A percentile compares a stretch with the other conserved stretches of the same genome.
Conservation (phyloP, 1,284 basidiomycete species). For the Mycena sp. region DNA sequence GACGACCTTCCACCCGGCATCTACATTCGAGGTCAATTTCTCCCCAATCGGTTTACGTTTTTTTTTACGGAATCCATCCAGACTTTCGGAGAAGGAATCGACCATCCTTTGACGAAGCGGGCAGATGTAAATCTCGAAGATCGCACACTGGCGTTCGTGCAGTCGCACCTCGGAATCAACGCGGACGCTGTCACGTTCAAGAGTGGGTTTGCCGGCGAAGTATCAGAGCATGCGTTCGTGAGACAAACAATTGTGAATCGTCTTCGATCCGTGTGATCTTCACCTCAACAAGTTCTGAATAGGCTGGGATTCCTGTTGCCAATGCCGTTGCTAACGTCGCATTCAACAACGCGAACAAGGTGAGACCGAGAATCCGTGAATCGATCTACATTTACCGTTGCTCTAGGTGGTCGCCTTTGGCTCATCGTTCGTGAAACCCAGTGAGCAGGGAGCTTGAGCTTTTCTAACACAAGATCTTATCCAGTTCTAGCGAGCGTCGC, state of each 20-base stretch:
- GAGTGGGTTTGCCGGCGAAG: conserved; percentile 45
- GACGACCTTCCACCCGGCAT: too few relatives aligned
- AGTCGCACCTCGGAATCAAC: conserved; percentile 42
- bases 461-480: not conserved
- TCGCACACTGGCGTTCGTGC: conserved; percentile 46
- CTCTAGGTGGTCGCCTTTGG: conserved; percentile 57
- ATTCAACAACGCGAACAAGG: conserved; percentile 47
- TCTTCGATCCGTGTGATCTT: too few relatives aligned
- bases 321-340: conserved; percentile 61
- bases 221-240: conserved; percentile 48
- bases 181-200: conserved; percentile 41
- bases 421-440: conserved; percentile 58
- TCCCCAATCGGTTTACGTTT: too few relatives aligned
- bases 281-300: conserved; percentile 21
- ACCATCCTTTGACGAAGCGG: conserved; percentile 46
- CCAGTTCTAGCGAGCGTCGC: conserved; percentile 41
- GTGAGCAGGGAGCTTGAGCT: conserved; percentile 37
- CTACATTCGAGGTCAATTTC: too few relatives aligned
- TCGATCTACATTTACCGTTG: too few relatives aligned
- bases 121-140: conserved; percentile 37
- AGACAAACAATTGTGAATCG: conserved; percentile 52
- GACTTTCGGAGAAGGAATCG: conserved; percentile 56
- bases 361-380: not conserved
- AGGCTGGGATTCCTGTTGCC: conserved; percentile 56
- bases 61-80: conserved; percentile 22